Conservation (phyloP, 305 asterid genomes). For the Fraxinus sp. region DNA sequence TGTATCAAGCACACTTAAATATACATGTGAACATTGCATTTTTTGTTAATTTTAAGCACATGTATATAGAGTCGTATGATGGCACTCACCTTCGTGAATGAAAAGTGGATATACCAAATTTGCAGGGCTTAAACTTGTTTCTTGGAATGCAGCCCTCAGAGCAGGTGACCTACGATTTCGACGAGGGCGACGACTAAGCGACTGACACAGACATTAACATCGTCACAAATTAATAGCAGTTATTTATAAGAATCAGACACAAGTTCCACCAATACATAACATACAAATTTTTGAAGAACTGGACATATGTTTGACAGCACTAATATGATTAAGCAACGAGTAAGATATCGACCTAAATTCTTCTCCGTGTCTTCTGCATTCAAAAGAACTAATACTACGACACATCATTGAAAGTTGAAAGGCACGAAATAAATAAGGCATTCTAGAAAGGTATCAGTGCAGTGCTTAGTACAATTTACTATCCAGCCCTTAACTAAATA, state of each 20-base stretch:
- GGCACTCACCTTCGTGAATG: constrained; percentile 80
- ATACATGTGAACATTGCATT: not conserved
- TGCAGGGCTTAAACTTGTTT: constrained; percentile 80
- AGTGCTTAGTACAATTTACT: not conserved
- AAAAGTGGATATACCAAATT: constrained; percentile 96
- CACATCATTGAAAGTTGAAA: not conserved
- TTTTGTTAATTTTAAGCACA: not conserved
- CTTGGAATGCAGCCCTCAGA: constrained; percentile 84
- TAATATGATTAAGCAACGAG: constrained; percentile 3
- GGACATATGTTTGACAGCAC: not conserved
- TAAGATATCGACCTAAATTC: not conserved
- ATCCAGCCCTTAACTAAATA: not conserved
- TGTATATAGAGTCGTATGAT: not conserved
- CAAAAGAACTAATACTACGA: not conserved
- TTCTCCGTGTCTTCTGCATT: constrained; percentile 10
- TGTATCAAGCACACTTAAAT: constrained; percentile 9
- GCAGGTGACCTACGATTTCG: constrained; percentile 80
- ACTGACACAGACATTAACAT: constrained; percentile 44
- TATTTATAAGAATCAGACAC: not conserved
- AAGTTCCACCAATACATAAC: not conserved
- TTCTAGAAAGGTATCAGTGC: not conserved
- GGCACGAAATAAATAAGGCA: not conserved
- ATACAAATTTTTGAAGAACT: not conserved
- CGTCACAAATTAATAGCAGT: not conserved
- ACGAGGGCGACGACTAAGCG: constrained; percentile 70